Conservation (phyloP, 208 protist genomes). For the Phytomonas sp. region DNA sequence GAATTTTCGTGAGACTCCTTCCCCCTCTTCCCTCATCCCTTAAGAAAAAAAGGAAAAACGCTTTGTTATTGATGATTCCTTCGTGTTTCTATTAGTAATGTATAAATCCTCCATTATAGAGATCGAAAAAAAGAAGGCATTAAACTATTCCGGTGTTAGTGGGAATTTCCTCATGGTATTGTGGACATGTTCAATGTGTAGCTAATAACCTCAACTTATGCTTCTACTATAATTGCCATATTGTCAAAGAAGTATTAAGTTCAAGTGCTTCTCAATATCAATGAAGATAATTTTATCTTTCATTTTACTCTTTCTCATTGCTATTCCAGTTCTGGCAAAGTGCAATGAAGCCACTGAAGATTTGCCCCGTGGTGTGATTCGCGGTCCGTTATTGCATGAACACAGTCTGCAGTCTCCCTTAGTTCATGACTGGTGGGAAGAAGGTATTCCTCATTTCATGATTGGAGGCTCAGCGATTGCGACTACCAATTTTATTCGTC, state of each 20-base stretch:
- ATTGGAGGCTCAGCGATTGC: conserved; percentile 71
- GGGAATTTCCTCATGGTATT: background rate
- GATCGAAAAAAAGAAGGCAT: conserved; percentile 2
- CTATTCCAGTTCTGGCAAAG: background rate
- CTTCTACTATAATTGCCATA: background rate
- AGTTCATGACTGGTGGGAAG: conserved; percentile 83
- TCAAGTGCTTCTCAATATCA: background rate
- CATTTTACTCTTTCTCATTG: background rate
- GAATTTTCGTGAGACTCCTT: conserved; percentile 4
- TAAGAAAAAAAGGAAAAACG: conserved; percentile 5
- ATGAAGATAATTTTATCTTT: background rate
- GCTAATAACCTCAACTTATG: background rate
- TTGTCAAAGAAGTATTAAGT: no score
- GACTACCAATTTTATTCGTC: conserved; percentile 70
- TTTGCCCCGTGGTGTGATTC: conserved; percentile 42
- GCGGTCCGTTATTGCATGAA: conserved; percentile 56
- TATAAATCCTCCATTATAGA: conserved; percentile 11
- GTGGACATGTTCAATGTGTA: background rate
- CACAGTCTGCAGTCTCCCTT: conserved; percentile 70
- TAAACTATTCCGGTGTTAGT: background rate
- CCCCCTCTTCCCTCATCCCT: background rate
- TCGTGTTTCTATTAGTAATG: conserved; percentile 8
- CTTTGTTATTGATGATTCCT: background rate
- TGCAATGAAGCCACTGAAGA: conserved; percentile 13
- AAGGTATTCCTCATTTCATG: conserved; percentile 81